Percentiles rank a stretch among this genome's conserved stretches.
phyloP scores from a whole-genome alignment of 306 rosid species.

The Vicia villosa region DNA sequence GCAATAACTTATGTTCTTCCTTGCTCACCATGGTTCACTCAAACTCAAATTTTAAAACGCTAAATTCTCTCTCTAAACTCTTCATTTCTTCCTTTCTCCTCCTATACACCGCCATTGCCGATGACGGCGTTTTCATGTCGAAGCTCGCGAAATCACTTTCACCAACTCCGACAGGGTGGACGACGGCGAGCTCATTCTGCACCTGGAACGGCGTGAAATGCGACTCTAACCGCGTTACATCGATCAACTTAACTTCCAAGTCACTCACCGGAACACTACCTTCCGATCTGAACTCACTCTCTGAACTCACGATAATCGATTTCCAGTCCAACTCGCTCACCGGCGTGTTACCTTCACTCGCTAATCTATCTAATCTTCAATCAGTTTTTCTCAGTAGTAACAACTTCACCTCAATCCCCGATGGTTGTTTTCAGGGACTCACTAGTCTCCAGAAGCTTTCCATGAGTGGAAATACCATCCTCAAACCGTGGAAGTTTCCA shows the following conservation, averaged over 20 bases:
- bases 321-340: conserved; percentile 63
- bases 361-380: conserved; percentile 61
- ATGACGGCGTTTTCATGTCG: conserved; percentile 60
- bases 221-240: conserved; percentile 54
- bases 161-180: conserved; percentile 58
- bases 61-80: conserved; percentile 36
- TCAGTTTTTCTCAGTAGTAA: conserved; percentile 49
- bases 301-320: conserved; percentile 53
- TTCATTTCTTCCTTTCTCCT: conserved; percentile 19
- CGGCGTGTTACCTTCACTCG: conserved; percentile 67
- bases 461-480: conserved; percentile 43
- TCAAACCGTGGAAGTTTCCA: conserved; percentile 65
- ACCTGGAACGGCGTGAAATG: conserved; percentile 64
- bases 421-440: conserved; percentile 58
- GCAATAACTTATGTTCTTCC: neutral
- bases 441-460: conserved; percentile 58
- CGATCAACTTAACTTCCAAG: conserved; percentile 48
- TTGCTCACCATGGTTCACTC: conserved; percentile 46
- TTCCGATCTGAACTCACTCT: conserved; percentile 66
- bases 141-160: conserved; percentile 45
- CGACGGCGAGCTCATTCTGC: conserved; percentile 49
- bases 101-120: conserved; percentile 41
- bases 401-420: conserved; percentile 66
- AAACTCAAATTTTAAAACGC: conserved; percentile 38
- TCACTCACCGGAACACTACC: conserved; percentile 71